Conservation (phyloP, 83 land plant species). For the Isoetes engelmannii region DNA sequence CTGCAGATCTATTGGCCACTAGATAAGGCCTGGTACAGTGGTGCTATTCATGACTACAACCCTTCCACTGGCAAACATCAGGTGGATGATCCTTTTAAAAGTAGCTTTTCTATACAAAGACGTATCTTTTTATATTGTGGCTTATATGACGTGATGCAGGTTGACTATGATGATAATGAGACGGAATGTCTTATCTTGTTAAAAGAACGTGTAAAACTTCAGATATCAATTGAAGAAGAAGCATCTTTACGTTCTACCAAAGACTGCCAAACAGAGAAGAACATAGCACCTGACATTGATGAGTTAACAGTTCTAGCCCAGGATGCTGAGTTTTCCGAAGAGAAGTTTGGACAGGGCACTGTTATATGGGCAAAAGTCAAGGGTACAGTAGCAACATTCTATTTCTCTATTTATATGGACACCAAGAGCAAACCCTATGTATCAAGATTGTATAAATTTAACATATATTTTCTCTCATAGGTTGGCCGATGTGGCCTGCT, state of each 20-base stretch:
- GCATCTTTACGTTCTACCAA: not conserved
- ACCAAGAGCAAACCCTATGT: not conserved
- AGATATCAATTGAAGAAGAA: constrained; percentile 21
- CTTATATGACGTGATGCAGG: not conserved
- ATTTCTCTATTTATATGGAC: not conserved
- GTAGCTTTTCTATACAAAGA: not conserved
- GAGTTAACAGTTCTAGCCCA: constrained; percentile 25
- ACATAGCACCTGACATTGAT: constrained; percentile 21
- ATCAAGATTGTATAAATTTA: not conserved
- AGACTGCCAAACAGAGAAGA: not conserved
- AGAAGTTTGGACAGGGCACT: constrained; percentile 30
- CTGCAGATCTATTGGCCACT: constrained; percentile 35
- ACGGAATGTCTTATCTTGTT: constrained; percentile 20
- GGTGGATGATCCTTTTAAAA: constrained; percentile 16
- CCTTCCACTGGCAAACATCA: constrained; percentile 30
- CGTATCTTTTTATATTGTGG: not conserved
- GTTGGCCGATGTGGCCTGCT: constrained; percentile 12
- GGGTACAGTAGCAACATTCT: constrained; percentile 1
- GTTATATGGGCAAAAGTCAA: constrained; percentile 11
- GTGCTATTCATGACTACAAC: constrained; percentile 30
- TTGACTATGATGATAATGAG: constrained; percentile 30
- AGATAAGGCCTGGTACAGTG: constrained; percentile 34
- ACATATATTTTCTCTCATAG: not conserved
- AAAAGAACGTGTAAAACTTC: constrained; percentile 24
- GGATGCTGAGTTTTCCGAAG: constrained; percentile 25